Percentiles rank a stretch among this genome's conserved stretches.
Conservation (phyloP, 176 grass and related monocot species). For the Zoysia pacifica region DNA sequence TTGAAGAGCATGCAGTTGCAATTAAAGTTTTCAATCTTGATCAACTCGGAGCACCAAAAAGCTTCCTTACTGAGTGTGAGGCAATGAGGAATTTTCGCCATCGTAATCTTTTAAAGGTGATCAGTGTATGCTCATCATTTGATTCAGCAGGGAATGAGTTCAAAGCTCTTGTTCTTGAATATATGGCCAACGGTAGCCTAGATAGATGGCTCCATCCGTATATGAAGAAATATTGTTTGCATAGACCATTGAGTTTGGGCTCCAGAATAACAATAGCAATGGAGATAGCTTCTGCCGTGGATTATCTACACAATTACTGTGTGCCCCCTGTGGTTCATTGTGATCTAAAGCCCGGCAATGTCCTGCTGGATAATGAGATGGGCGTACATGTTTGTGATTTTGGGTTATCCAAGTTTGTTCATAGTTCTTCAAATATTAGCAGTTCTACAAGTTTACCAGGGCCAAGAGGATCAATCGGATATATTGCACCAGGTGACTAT, state of each 20-base stretch:
- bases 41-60: no score
- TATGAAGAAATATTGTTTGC: neutral
- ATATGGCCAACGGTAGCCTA: conserved; percentile 44
- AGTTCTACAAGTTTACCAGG: neutral
- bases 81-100: no score
- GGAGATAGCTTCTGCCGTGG: conserved; percentile 42
- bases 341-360: conserved; percentile 49
- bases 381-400: conserved; percentile 37
- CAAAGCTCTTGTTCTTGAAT: conserved; percentile 51
- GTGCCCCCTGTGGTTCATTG: conserved; percentile 37
- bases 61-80: no score
- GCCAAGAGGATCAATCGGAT: conserved; percentile 27
- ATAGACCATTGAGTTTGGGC: conserved; percentile 16
- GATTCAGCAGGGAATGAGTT: conserved; percentile 43
- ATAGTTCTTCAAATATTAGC: neutral
- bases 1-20: no score
- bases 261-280: conserved; percentile 39
- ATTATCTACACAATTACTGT: conserved; percentile 40
- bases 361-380: conserved; percentile 40
- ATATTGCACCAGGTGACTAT: conserved; percentile 32
- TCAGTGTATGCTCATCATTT: conserved; percentile 24
- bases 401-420: conserved; percentile 31
- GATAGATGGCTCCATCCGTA: conserved; percentile 47
- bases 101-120: no score
- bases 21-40: no score